Percentiles rank a stretch among this genome's conserved stretches.
phyloP scores from a whole-genome alignment of 257 asterid genomes.

The Scutellaria baicalensis region DNA sequence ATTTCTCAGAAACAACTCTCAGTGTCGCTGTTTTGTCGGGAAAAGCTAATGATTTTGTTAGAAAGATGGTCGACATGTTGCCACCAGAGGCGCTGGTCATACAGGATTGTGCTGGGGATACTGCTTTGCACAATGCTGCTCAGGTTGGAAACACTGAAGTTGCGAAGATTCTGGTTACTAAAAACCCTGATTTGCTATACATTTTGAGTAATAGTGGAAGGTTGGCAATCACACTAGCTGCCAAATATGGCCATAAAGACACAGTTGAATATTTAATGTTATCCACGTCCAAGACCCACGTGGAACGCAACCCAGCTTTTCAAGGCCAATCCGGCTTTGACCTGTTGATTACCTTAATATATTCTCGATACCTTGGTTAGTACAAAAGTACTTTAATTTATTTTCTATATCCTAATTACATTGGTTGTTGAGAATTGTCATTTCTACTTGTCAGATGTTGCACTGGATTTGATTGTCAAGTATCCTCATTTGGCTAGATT shows the following conservation, averaged over 20 bases:
- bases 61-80: neutral
- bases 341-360: neutral
- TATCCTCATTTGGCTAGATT: neutral
- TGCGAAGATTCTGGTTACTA: neutral
- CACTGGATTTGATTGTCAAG: slow-evolving; percentile 3
- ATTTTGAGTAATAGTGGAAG: neutral
- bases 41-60: neutral
- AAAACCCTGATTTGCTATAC: neutral
- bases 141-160: slow-evolving; percentile 3
- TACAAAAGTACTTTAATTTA: too few species aligned
- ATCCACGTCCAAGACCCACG: neutral
- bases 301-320: neutral
- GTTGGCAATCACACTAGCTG: neutral
- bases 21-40: neutral
- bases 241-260: neutral
- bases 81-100: neutral
- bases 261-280: neutral
- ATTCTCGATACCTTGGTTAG: neutral
- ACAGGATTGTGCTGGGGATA: neutral
- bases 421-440: neutral
- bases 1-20: neutral
- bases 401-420: too few species aligned
- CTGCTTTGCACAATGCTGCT: slow-evolving; percentile 3
- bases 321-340: neutral
- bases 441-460: slow-evolving; percentile 3